Evolutionary conservation across 306 rosid species (phyloP).

Genomic region (Trifolium dubium): DNA sequence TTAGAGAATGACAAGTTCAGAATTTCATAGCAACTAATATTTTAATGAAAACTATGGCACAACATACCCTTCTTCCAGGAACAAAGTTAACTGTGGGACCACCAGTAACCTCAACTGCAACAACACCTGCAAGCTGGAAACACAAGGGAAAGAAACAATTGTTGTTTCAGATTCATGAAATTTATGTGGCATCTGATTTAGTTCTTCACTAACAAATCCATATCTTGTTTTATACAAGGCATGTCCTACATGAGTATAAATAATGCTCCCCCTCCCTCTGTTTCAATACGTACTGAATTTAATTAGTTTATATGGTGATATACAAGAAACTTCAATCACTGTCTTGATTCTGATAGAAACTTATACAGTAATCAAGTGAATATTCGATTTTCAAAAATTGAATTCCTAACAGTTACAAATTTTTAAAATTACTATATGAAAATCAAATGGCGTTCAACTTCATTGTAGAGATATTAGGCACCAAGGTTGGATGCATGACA

Average conservation of each 20-base stretch:
- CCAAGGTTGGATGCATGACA: slow-evolving; percentile 22
- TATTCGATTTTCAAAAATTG: not conserved
- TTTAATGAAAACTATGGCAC: slow-evolving; percentile 36
- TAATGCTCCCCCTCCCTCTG: slow-evolving; percentile 24
- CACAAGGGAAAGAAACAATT: slow-evolving; percentile 30
- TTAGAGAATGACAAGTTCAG: slow-evolving; percentile 22
- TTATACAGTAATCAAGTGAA: slow-evolving; percentile 4
- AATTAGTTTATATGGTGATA: slow-evolving; percentile 18
- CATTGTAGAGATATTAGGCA: slow-evolving; percentile 19
- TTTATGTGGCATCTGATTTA: slow-evolving; percentile 17
- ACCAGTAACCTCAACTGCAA: slow-evolving; percentile 97
- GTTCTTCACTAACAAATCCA: slow-evolving; percentile 25
- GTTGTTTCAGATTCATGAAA: slow-evolving; percentile 31
- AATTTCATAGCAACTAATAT: slow-evolving; percentile 35
- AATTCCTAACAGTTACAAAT: slow-evolving; percentile 2
- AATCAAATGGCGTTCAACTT: slow-evolving; percentile 25
- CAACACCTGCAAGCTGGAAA: slow-evolving; percentile 95
- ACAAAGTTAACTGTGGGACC: slow-evolving; percentile 85
- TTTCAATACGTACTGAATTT: slow-evolving; percentile 31
- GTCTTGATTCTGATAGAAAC: slow-evolving; percentile 28
- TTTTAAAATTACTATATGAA: slow-evolving; percentile 17
- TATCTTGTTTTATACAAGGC: slow-evolving; percentile 5
- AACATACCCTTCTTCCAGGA: slow-evolving; percentile 82
- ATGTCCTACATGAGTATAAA: slow-evolving; percentile 1
- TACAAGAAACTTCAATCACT: slow-evolving; percentile 11